Conservation (phyloP, 83 land plant species). For the Picea abies region DNA sequence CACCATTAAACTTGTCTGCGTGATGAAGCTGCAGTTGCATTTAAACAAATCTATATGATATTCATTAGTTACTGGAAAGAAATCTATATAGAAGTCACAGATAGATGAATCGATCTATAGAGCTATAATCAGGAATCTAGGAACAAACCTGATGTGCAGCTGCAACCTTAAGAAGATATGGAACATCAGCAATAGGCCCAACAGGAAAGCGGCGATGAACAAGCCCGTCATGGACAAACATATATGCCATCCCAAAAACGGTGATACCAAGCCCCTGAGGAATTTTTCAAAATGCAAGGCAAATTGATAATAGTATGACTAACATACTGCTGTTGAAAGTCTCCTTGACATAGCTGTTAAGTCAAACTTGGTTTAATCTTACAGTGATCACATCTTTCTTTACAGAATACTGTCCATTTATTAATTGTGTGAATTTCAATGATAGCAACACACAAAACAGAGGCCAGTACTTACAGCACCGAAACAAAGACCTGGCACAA, state of each 20-base stretch:
- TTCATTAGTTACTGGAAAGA: not conserved
- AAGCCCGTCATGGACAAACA: constrained; percentile 93
- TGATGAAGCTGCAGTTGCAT: constrained; percentile 56
- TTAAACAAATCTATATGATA: not conserved
- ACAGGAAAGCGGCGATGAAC: constrained; percentile 84
- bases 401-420: too few relatives aligned
- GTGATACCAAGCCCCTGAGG: constrained; percentile 85
- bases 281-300: not conserved
- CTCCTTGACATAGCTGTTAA: too few relatives aligned
- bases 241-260: constrained; percentile 80
- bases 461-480: constrained; percentile 66
- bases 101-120: not conserved
- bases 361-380: too few relatives aligned
- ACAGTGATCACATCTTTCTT: too few relatives aligned
- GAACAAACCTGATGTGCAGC: constrained; percentile 76
- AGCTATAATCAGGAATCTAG: not conserved
- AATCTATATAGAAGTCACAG: not conserved
- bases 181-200: constrained; percentile 78
- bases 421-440: too few relatives aligned
- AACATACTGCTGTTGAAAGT: too few relatives aligned
- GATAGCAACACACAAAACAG: not conserved
- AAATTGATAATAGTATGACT: too few relatives aligned
- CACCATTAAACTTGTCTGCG: constrained; percentile 60
- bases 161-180: constrained; percentile 69
- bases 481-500: constrained; percentile 87